Evolutionary conservation across 2,329 filamentous ascomycete species (phyloP).

Genomic region (Elsinoe ampelina): DNA sequence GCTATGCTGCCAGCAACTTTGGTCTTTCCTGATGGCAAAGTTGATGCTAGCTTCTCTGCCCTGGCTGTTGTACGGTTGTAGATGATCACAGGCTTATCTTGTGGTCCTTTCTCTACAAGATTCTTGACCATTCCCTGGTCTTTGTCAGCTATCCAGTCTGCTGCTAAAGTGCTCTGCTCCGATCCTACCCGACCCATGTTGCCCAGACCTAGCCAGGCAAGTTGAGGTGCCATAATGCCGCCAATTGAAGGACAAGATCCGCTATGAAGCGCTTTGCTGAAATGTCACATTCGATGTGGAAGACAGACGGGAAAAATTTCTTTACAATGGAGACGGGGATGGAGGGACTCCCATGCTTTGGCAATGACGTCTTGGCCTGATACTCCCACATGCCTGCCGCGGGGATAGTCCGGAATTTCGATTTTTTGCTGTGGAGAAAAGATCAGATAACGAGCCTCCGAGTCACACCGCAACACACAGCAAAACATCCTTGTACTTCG

Average conservation of each 20-base stretch:
- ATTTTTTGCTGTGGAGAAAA: background rate
- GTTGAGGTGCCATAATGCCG: constrained; percentile 36
- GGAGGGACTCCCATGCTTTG: background rate
- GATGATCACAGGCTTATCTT: constrained; percentile 62
- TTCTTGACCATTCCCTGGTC: constrained; percentile 73
- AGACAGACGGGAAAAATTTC: no score
- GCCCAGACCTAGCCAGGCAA: constrained; percentile 75
- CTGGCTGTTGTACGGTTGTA: constrained; percentile 69
- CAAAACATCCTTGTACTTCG: background rate
- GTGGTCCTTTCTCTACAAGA: constrained; percentile 64
- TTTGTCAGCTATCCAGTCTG: background rate
- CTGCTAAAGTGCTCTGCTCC: background rate
- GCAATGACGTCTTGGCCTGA: constrained; percentile 11
- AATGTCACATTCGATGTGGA: no score
- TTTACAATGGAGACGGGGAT: no score
- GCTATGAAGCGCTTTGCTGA: no score
- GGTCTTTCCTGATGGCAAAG: constrained; percentile 52
- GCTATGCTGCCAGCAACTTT: constrained; percentile 54
- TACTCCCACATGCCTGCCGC: background rate
- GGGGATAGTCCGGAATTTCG: background rate
- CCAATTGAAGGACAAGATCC: no score
- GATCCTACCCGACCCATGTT: constrained; percentile 68
- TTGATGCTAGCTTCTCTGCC: constrained; percentile 53
- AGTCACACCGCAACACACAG: background rate
- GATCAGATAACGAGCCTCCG: background rate